Evolutionary conservation across 2,329 filamentous ascomycete genomes (phyloP).

Genomic region (Colletotrichum kahawae): DNA sequence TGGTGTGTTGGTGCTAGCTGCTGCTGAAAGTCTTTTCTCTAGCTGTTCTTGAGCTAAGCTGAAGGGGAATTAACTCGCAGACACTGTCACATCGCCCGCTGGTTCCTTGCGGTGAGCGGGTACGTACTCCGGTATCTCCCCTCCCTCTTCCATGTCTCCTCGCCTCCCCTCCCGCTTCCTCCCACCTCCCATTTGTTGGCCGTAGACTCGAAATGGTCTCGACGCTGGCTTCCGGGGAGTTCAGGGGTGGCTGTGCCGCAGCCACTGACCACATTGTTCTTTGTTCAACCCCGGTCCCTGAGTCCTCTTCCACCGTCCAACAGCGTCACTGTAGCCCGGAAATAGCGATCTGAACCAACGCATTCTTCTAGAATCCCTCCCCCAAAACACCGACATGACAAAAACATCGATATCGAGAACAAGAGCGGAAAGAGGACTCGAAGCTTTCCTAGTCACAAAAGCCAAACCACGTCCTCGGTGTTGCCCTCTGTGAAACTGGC

Average conservation of each 20-base stretch:
- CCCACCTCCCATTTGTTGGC: neutral
- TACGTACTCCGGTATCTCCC: neutral
- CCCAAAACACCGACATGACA: neutral
- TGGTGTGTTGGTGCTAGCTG: neutral
- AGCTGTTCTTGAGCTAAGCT: neutral
- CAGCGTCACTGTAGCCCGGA: neutral
- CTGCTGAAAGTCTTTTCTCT: neutral
- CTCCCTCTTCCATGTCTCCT: neutral
- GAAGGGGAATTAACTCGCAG: neutral
- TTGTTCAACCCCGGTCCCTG: neutral
- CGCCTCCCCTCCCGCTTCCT: neutral
- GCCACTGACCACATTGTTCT: conserved; percentile 8
- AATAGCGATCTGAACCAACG: neutral
- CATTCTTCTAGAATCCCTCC: neutral
- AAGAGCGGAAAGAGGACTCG: neutral
- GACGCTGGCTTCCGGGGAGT: neutral
- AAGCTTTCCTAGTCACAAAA: neutral
- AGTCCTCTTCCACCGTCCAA: neutral
- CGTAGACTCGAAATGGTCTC: neutral
- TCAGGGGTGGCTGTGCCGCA: conserved; percentile 6
- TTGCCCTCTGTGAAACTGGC: neutral
- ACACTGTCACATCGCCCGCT: neutral
- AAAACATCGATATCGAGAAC: neutral
- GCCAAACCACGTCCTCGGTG: neutral
- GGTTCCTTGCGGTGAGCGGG: neutral